These are phyloP conservation scores for Pestalotiopsis fici DNA, from an alignment of 2,329 filamentous ascomycete species.

Conservation along the genomic window DNA sequence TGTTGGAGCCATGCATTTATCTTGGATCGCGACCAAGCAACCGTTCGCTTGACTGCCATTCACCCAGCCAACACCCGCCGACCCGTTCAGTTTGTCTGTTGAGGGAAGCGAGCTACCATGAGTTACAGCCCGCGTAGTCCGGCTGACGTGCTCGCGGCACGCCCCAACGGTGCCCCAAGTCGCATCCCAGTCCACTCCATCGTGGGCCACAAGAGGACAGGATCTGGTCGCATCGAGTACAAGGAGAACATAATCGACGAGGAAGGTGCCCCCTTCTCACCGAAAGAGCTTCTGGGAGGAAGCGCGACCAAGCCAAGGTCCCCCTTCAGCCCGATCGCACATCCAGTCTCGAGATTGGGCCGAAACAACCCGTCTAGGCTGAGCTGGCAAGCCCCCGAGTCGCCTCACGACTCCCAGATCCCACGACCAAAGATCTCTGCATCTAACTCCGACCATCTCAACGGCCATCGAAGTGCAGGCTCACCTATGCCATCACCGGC, in stretches of 20 bases:
- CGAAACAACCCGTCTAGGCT: not conserved
- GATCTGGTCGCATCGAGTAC: constrained; percentile 4
- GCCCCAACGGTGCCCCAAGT: constrained; percentile 2
- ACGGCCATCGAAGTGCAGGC: not conserved
- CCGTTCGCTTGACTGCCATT: not conserved
- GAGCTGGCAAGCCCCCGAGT: not conserved
- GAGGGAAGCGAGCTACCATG: not conserved
- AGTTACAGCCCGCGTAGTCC: constrained; percentile 3
- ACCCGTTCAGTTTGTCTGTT: not conserved
- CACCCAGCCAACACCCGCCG: not conserved
- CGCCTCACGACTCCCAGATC: constrained; percentile 5
- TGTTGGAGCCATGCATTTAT: constrained; percentile 6
- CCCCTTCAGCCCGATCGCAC: not conserved
- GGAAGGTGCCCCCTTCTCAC: not conserved
- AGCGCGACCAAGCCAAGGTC: not conserved
- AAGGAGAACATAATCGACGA: constrained; percentile 1
- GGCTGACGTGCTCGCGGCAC: constrained; percentile 3
- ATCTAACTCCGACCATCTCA: not conserved
- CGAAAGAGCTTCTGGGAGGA: not conserved
- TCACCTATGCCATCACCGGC: not conserved
- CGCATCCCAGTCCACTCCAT: not conserved
- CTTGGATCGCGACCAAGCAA: constrained; percentile 2
- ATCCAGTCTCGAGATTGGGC: not conserved
- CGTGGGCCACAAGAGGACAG: constrained; percentile 7
- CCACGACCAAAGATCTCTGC: constrained; percentile 6